Base-by-base conservation (phyloP, 116 monocot genomes). In the Cymodocea nodosa region DNA sequence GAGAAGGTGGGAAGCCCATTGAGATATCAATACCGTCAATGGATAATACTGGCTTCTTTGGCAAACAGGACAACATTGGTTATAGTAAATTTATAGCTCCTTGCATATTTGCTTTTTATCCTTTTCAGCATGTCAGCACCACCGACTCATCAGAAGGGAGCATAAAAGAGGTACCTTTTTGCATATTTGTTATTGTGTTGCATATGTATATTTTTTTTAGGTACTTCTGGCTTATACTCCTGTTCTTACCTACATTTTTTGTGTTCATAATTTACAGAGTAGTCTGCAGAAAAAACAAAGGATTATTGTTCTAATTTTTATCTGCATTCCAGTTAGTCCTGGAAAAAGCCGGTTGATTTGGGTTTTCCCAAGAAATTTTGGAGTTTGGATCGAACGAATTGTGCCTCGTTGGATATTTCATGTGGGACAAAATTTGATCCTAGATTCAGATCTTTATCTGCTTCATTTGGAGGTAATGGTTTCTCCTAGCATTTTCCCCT, bases 391-490 rank as follows among this genome's bases (percentile, higher is more conserved):
- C 0, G 87, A 94, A 64, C 23, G 60, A 58, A 60, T 90, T 73
- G 24, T 90, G 67, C 94, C 90, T 15, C 75, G 87, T 65, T 94
- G 94, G 94, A 71, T 87, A 22, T 79, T 77, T 70, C 94, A 94
- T 68, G 36, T 94, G 7, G 75, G 67, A 34, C 84, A 90, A 55
- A 94, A 94, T 72, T 74, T 87, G 48, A 70, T 94, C 58, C 73
- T 94, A 50, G 94, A 94, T 85, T 94, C 94, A 22, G 94, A 94
- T 70, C 69, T 87, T 15, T 79, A 87, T 73, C 90, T 94, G 65
- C 90, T 94, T 35, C 89, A 94, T 78, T 13, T 90, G 15, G 90
- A 94, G 94, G 94, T 94, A 81, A 70, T 18, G 7, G 71, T 34
- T 23, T 61, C 44, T 51, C 13, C 64, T 60, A 48, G 11, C 12